Percentiles rank a stretch among this genome's conserved stretches.
Evolutionary conservation across 2,329 filamentous ascomycete genomes (phyloP).

Genomic region (Colletotrichum scovillei): DNA sequence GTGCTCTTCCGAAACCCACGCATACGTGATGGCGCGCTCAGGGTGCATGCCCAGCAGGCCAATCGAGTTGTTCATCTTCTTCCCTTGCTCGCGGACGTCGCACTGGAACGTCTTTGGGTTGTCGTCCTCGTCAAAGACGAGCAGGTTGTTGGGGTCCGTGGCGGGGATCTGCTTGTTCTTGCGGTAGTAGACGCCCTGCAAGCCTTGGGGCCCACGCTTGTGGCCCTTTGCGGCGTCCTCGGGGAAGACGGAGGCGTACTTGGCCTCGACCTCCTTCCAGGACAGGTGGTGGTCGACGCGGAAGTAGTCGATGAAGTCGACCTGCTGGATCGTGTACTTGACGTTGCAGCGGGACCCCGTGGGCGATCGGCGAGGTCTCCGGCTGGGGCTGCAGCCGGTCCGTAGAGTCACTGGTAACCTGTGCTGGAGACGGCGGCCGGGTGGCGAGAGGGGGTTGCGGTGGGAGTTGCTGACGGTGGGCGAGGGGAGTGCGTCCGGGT

Average conservation of each 20-base stretch:
- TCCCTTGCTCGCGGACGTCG: conserved; percentile 41
- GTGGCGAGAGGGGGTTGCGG: conserved; percentile 22
- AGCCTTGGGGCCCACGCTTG: conserved; percentile 34
- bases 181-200: conserved; percentile 37
- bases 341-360: conserved; percentile 37
- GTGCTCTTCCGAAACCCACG: conserved; percentile 43
- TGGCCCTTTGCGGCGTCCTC: conserved; percentile 34
- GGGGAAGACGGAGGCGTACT: conserved; percentile 36
- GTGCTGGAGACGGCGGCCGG: conserved; percentile 25
- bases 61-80: conserved; percentile 40
- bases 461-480: conserved; percentile 16
- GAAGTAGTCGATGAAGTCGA: conserved; percentile 38
- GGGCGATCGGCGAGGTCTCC: conserved; percentile 31
- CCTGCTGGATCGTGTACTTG: conserved; percentile 38
- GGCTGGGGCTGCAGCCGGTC: conserved; percentile 26
- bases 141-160: conserved; percentile 33
- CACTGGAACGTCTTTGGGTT: conserved; percentile 36
- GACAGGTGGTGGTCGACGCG: conserved; percentile 36
- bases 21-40: conserved; percentile 46
- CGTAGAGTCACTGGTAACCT: conserved; percentile 25
- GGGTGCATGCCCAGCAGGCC: conserved; percentile 46
- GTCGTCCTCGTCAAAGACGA: conserved; percentile 37
- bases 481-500: conserved; percentile 33
- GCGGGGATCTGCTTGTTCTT: conserved; percentile 38
- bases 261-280: conserved; percentile 37